phyloP scores from a whole-genome alignment of 2,329 filamentous ascomycete genomes.

The Neurospora sp. region DNA sequence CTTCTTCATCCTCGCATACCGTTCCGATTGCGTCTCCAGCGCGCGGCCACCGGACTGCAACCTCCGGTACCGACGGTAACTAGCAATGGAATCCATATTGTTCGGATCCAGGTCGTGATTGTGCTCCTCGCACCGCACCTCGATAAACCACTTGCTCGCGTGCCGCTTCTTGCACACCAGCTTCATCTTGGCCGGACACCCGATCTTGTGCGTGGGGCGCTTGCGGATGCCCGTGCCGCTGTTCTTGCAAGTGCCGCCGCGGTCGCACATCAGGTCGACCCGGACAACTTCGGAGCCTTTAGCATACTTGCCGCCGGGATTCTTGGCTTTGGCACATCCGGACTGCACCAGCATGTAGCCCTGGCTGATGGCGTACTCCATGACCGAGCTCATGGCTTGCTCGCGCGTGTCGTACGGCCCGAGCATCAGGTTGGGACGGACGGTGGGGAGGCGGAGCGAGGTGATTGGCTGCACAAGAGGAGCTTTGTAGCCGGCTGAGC shows the following conservation, averaged over 20 bases:
- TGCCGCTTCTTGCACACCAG: slow-evolving; percentile 13
- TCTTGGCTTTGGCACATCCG: slow-evolving; percentile 10
- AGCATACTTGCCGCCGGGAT: slow-evolving; percentile 5
- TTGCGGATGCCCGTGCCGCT: slow-evolving; percentile 13
- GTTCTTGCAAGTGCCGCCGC: slow-evolving; percentile 13
- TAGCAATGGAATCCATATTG: slow-evolving; percentile 12
- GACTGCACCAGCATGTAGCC: slow-evolving; percentile 14
- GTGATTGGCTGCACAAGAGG: slow-evolving; percentile 8
- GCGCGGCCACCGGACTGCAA: slow-evolving; percentile 6
- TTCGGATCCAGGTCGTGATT: slow-evolving; percentile 14
- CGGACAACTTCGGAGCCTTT: slow-evolving; percentile 7
- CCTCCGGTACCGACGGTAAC: slow-evolving; percentile 14
- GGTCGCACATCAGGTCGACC: slow-evolving; percentile 14
- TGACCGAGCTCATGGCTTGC: slow-evolving; percentile 4
- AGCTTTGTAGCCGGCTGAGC: slow-evolving; percentile 1
- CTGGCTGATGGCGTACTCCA: slow-evolving; percentile 15
- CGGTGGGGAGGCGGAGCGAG: slow-evolving; percentile 8
- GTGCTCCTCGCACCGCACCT: slow-evolving; percentile 13
- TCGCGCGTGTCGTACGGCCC: slow-evolving; percentile 14
- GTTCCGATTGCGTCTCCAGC: slow-evolving; percentile 9
- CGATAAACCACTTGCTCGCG: slow-evolving; percentile 16
- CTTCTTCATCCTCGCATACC: slow-evolving; percentile 7
- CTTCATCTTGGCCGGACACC: slow-evolving; percentile 14
- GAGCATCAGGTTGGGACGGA: slow-evolving; percentile 12
- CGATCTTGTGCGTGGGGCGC: slow-evolving; percentile 12